Conservation (phyloP, 257 asterid species). For the Solanum medicagineum region DNA sequence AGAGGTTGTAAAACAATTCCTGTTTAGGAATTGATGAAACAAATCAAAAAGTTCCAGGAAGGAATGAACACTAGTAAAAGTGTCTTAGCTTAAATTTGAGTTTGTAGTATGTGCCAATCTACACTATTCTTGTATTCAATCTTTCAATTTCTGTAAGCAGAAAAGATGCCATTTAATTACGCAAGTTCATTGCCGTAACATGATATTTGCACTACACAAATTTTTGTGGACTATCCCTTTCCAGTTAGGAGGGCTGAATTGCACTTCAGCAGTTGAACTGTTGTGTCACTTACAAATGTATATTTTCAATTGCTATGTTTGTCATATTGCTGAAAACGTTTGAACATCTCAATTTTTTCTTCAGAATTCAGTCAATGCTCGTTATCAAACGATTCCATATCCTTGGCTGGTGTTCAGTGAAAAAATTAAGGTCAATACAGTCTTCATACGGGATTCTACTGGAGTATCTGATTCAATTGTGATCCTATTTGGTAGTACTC, state of each 20-base stretch:
- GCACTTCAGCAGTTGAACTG: background rate
- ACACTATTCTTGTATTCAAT: background rate
- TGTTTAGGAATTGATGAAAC: background rate
- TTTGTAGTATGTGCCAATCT: background rate
- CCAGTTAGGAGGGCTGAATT: background rate
- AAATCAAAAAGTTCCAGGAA: background rate
- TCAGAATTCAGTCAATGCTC: conserved; percentile 97
- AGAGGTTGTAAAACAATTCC: background rate
- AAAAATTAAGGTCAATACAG: conserved; percentile 93
- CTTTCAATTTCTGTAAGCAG: background rate
- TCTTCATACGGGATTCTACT: conserved; percentile 91
- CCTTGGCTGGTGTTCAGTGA: conserved; percentile 99
- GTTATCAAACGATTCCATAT: conserved; percentile 82
- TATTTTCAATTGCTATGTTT: background rate
- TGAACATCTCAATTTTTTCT: conserved; percentile 12
- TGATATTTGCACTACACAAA: background rate
- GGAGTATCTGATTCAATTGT: conserved; percentile 95
- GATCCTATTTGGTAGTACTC: conserved; percentile 89
- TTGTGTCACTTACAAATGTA: background rate
- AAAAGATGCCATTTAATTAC: background rate
- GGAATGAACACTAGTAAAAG: background rate
- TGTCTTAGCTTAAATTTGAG: background rate
- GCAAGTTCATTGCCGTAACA: background rate
- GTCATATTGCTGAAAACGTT: background rate
- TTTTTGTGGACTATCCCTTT: background rate